Conservation (phyloP, 306 rosid species). For the Lotus japonicus region DNA sequence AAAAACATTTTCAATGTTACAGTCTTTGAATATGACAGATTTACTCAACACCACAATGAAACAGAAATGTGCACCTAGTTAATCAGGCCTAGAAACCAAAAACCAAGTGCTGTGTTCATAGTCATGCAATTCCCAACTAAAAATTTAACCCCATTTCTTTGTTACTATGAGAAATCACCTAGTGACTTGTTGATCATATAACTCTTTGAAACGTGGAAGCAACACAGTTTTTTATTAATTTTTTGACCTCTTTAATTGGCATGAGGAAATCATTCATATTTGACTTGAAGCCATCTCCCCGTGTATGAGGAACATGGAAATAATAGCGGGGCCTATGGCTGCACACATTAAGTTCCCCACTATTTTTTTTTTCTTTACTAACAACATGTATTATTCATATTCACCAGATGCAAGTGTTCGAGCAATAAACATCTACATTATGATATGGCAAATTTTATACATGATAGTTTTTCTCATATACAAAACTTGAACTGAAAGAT, state of each 20-base stretch:
- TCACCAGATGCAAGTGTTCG: no score
- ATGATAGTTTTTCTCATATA: no score
- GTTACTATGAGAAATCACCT: no score
- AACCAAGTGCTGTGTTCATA: no score
- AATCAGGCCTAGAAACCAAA: no score
- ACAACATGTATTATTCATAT: no score
- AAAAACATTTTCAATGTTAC: neutral
- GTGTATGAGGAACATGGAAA: slow-evolving; percentile 21
- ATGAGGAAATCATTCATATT: slow-evolving; percentile 9
- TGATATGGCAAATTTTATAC: no score
- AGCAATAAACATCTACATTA: no score
- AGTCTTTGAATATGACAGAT: neutral
- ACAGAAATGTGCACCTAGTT: no score
- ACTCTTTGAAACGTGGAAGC: slow-evolving; percentile 17
- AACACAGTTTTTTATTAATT: neutral
- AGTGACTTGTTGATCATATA: neutral
- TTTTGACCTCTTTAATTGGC: neutral
- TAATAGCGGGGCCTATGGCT: neutral
- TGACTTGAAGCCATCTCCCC: slow-evolving; percentile 15
- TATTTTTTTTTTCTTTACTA: neutral
- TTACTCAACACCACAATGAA: neutral
- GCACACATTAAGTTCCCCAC: slow-evolving; percentile 5
- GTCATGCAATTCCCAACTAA: no score
- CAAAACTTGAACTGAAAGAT: no score
- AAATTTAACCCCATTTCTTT: no score